Conservation (phyloP, 1,139 yeast species). For the Suhomyces terraborum region DNA sequence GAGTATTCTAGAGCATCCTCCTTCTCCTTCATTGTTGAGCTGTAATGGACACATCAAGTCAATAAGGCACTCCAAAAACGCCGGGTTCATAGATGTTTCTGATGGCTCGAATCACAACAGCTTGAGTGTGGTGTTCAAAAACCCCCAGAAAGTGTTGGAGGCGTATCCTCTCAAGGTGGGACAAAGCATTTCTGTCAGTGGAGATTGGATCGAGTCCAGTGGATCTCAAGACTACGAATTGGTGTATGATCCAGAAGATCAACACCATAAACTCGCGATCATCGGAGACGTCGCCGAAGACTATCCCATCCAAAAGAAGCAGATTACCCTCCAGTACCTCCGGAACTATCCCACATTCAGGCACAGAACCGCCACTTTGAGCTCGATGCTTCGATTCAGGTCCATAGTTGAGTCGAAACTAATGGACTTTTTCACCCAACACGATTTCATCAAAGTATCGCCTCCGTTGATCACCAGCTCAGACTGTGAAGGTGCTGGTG, state of each 20-base stretch:
- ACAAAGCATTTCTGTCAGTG: slow-evolving; percentile 39
- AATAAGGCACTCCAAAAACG: slow-evolving; percentile 68
- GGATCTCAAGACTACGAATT: slow-evolving; percentile 41
- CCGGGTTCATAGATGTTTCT: slow-evolving; percentile 74
- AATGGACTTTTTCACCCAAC: slow-evolving; percentile 52
- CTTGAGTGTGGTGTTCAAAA: slow-evolving; percentile 58
- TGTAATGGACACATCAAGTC: slow-evolving; percentile 74
- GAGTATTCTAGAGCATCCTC: slow-evolving; percentile 36
- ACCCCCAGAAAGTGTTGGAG: slow-evolving; percentile 41
- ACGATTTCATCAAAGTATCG: slow-evolving; percentile 67
- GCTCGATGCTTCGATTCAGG: slow-evolving; percentile 70
- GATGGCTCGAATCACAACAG: slow-evolving; percentile 69
- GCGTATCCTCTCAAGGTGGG: slow-evolving; percentile 51
- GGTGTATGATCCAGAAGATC: slow-evolving; percentile 26
- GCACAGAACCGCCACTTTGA: slow-evolving; percentile 67
- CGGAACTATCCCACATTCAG: slow-evolving; percentile 75
- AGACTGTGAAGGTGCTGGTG: slow-evolving; percentile 99
- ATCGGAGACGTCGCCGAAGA: slow-evolving; percentile 59
- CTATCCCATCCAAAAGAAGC: slow-evolving; percentile 85
- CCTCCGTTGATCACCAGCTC: slow-evolving; percentile 88
- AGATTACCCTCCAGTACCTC: slow-evolving; percentile 63
- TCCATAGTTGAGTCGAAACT: slow-evolving; percentile 63
- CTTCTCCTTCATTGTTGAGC: slow-evolving; percentile 22
- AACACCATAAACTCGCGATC: slow-evolving; percentile 26
- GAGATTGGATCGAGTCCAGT: slow-evolving; percentile 34